Evolutionary conservation across 2,329 filamentous ascomycete species (phyloP).

Genomic region (Tolypocladium tropicale): DNA sequence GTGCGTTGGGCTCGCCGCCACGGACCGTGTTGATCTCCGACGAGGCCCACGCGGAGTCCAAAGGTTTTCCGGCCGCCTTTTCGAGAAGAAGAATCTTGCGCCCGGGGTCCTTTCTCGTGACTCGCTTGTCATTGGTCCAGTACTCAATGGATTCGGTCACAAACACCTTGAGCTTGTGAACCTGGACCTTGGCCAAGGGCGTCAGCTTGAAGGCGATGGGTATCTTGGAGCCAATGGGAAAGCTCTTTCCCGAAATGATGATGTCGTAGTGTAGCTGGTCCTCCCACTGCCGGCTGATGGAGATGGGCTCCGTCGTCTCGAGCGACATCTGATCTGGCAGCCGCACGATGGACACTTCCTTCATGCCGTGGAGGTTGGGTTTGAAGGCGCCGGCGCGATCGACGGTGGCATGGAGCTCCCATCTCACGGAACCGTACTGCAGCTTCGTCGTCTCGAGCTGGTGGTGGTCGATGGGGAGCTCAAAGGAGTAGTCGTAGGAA

Average conservation of each 20-base stretch:
- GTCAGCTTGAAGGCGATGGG: slow-evolving; percentile 93
- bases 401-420: slow-evolving; percentile 75
- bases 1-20: slow-evolving; percentile 61
- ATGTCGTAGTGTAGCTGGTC: slow-evolving; percentile 94
- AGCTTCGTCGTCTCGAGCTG: slow-evolving; percentile 83
- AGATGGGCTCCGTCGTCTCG: slow-evolving; percentile 87
- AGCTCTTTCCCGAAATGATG: slow-evolving; percentile 90
- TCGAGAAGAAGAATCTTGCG: slow-evolving; percentile 81
- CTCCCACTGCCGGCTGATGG: slow-evolving; percentile 88
- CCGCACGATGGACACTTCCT: slow-evolving; percentile 75
- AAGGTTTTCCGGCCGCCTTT: slow-evolving; percentile 70
- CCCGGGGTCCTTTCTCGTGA: slow-evolving; percentile 74
- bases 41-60: slow-evolving; percentile 61
- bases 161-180: slow-evolving; percentile 85
- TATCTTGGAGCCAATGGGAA: slow-evolving; percentile 77
- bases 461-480: slow-evolving; percentile 80
- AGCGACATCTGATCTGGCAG: slow-evolving; percentile 80
- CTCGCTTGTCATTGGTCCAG: slow-evolving; percentile 75
- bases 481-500: slow-evolving; percentile 60
- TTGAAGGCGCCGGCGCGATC: slow-evolving; percentile 86
- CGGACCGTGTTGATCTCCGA: slow-evolving; percentile 69
- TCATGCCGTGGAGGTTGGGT: slow-evolving; percentile 71
- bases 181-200: slow-evolving; percentile 84
- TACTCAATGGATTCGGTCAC: slow-evolving; percentile 88
- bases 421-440: slow-evolving; percentile 77